Evolutionary conservation across 306 rosid species (phyloP), one percentile per base, ranked within the genome.

Genomic region (Pterocarpus macrocarpus): DNA sequence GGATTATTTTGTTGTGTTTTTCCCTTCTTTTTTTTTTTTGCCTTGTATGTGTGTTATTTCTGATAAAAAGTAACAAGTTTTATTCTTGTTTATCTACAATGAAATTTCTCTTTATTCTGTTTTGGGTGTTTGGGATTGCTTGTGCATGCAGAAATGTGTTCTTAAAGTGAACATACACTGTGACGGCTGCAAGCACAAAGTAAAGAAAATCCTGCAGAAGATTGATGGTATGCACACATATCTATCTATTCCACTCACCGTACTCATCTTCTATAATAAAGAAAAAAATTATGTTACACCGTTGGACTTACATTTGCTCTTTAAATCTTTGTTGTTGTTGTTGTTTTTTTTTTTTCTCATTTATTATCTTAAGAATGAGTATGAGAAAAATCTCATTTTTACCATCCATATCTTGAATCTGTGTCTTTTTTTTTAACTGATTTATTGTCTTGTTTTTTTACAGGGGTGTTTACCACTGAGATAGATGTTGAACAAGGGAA

Each of bases 401-500:
- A 7, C 32, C 1, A 71, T 5, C 55, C 5, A 36, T 22, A 52
- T 53, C 47, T n/a, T 61, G 81, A 74, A 79, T 74, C 8, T n/a
- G 1, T 4, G 22, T 17, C 0, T 43, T 43, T 6, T 6, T 41
- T 41, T 43, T 43, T 7, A 0, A 1, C 47, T 76, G 14, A 35
- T 55, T 67, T 22, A 13, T 35, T 22, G 45, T 41, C 9, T 43
- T 1, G 8, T 43, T 8, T 43, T 47, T 2, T 47, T 47, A 13
- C 77, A 95, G 99, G 99, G 33, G 99, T 96, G 65, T 93, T 85
- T 69, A 96, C 94, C 1, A 93, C 91, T 12, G 94, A 93, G 59
- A 87, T 96, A 65, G 97, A 96, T 85, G 79, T 97, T 3, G 99
- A 96, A 0, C 98, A 87, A 10, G 99, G 99, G 38, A 96, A 85